Base-by-base conservation (phyloP, 768 basidiomycete genomes). In the Suillus ampliporus region DNA sequence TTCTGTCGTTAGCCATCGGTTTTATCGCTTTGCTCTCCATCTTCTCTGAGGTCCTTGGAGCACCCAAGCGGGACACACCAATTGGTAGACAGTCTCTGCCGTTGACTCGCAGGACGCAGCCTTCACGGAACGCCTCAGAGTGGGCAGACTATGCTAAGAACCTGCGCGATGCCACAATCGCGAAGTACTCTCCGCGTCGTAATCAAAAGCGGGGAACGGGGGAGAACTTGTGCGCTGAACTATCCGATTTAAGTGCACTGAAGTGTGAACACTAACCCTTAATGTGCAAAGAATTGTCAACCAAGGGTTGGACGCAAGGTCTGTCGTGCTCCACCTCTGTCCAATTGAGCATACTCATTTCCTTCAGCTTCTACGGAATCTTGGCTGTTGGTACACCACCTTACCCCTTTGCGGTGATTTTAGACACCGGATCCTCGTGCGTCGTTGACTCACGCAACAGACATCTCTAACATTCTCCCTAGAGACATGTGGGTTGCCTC, bases 231-330 rank as follows among this genome's bases (percentile, higher is more conserved):
- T 86, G 68, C 0, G 67, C 26, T 61, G 53, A 62, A 26, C 11
- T 28, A 43, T 53, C 9, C 4, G 21, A 10, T 14, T 8, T 26
- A 1, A 14, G 28, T 43, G 41, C 2, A 48, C 51, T 72, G 41
- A 71, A 21, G 8, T 51, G 37, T 28, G 26, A n/a, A 56, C 17
- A 13, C 54, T 56, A 40, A 56, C 26, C 10, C 11, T 51, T 51
- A 19, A 56, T 40, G n/a, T n/a, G 4, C 21, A 23, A 67, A 91
- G 89, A 31, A 72, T 90, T 7, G 80, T 84, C 41, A 86, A 90
- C 65, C 87, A 90, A 75, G 84, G 84, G 48, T 74, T 77, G 13
- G 91, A 92, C 69, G 84, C 88, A 7, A 87, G 83, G 88, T 86
- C 68, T 53, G 78, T 57, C 34, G 31, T 3, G 10, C 5, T 41